Evolutionary conservation across 108 stramenopile genomes (phyloP), one percentile per base, ranked within the genome.

Genomic region (Mediolabrus comicus): DNA sequence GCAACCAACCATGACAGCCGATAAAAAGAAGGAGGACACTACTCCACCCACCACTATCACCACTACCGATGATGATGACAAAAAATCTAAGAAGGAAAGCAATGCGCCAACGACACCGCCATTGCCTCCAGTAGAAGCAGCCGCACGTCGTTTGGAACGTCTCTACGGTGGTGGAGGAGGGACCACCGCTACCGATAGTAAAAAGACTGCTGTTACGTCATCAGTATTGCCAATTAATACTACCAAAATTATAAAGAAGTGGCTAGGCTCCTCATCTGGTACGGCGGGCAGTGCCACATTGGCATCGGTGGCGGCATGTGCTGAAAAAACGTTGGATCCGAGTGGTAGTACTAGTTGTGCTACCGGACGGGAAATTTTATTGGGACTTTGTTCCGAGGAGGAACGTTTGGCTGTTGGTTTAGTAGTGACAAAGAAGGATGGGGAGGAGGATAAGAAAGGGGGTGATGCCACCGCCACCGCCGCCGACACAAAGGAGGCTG

Each of bases 241-340:
- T 9, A 63, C 84, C 72, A 92, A 92, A 73, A 81, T 91, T 32
- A 81, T 92, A 17, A 86, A 89, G 41, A 83, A 90, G 38, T 95
- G 92, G 92, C 80, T 95, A 33, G 87, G 89, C 39, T 77, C 90
- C 13, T 70, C 86, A 4, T 88, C 87, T 16, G 90, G 87, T n/a
- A 81, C 86, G 3, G 81, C 91, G 0, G 79, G 64, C 13, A 63
- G 67, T 16, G 87, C 87, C 10, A 83, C 89, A 6, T 29, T 84
- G 24, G 72, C 46, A 22, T 73, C 77, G 29, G 83, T 91, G 55
- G 65, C 85, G 32, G 24, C 52, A 0, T 84, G 81, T 5, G 93
- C 93, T 0, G 32, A 17, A 4, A 35, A 22, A 0, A 32, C 87
- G 24, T 63, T 95, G 64, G 86, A 92, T 68, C 89, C 93, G 13